Conservation (phyloP, 805 yeast species). For the Tetrapisispora pingtungensis region DNA sequence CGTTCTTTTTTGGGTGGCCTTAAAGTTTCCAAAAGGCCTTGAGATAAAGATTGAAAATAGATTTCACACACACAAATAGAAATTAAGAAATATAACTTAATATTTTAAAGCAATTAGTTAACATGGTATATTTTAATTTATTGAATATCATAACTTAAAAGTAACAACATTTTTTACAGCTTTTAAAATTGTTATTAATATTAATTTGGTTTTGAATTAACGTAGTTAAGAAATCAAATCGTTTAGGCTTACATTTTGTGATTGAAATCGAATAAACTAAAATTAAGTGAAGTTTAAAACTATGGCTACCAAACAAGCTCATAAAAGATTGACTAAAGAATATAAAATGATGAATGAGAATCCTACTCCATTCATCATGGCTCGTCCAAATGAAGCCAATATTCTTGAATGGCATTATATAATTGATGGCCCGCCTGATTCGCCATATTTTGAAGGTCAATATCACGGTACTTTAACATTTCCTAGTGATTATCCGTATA, state of each 20-base stretch:
- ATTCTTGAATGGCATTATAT: slow-evolving; percentile 91
- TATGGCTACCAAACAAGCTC: slow-evolving; percentile 39
- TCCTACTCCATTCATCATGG: slow-evolving; percentile 78
- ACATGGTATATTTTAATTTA: no score
- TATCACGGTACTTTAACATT: slow-evolving; percentile 82
- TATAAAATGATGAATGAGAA: slow-evolving; percentile 64
- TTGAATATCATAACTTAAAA: no score
- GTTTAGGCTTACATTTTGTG: not conserved
- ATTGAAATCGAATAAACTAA: not conserved
- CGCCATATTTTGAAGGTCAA: slow-evolving; percentile 80
- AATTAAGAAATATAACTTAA: no score
- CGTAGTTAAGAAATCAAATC: not conserved
- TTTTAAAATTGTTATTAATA: no score
- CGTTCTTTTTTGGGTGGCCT: no score
- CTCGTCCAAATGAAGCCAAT: slow-evolving; percentile 80
- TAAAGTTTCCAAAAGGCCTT: no score
- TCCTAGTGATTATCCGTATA: slow-evolving; percentile 80
- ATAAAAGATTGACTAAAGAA: slow-evolving; percentile 57
- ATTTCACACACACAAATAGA: no score
- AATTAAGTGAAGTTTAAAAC: no score
- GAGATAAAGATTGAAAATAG: no score
- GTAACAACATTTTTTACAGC: no score
- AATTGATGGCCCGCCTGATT: slow-evolving; percentile 83
- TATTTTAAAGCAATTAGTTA: no score
- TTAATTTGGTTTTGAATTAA: no score